Conservation (phyloP, 352 stramenopile species). For the Phytophthora cactorum region DNA sequence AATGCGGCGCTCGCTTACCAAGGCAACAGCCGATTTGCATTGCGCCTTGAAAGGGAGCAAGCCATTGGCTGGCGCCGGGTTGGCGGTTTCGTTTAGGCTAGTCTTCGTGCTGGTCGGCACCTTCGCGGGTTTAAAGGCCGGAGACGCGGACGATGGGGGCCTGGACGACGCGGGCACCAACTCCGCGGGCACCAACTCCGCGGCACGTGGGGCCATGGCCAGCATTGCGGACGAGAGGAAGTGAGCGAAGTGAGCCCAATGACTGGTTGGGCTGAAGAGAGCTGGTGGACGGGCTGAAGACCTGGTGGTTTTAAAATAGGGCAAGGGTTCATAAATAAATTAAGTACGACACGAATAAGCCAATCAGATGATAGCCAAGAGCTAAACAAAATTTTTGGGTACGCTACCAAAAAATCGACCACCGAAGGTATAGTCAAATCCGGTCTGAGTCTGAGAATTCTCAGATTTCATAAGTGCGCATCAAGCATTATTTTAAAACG, state of each 20-base stretch:
- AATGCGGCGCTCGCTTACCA: constrained; percentile 86
- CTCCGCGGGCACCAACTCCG: constrained; percentile 15
- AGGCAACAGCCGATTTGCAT: constrained; percentile 74
- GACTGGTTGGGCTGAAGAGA: constrained; percentile 28
- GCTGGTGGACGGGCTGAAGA: constrained; percentile 17
- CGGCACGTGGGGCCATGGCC: constrained; percentile 19
- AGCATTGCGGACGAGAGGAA: constrained; percentile 33
- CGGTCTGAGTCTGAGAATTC: no score
- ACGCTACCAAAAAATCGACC: no score
- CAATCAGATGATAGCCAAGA: constrained; percentile 12
- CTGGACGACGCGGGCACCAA: neutral
- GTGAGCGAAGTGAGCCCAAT: constrained; percentile 17
- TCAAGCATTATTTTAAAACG: no score
- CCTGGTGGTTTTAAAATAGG: constrained; percentile 18
- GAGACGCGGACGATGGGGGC: constrained; percentile 4
- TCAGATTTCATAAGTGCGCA: no score
- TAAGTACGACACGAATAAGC: constrained; percentile 14
- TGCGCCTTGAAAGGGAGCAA: constrained; percentile 57
- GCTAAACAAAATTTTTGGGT: neutral
- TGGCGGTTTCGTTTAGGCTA: constrained; percentile 22
- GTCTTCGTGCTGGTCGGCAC: neutral
- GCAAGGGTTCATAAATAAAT: constrained; percentile 5
- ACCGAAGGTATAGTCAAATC: no score
- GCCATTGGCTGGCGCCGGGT: constrained; percentile 9
- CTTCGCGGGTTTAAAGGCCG: constrained; percentile 18